phyloP scores from a whole-genome alignment of 2,329 filamentous ascomycete genomes.

The Clarireedia paspali region DNA sequence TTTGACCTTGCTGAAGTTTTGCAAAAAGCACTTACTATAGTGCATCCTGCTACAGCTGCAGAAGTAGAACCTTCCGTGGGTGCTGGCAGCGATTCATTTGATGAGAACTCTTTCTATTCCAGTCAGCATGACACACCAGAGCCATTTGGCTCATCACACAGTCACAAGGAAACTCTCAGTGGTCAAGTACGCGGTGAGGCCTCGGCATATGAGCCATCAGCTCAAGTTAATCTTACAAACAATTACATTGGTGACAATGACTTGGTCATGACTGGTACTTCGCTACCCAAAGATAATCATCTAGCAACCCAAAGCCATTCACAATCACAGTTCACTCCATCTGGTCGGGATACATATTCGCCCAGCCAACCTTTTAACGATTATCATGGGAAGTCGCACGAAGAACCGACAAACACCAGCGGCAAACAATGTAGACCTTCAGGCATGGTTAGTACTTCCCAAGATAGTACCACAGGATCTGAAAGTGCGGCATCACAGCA shows the following conservation, averaged over 20 bases:
- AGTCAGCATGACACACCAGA: slow-evolving; percentile 79
- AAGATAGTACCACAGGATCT: slow-evolving; percentile 2
- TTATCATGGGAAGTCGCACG: not conserved
- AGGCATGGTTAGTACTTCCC: slow-evolving; percentile 9
- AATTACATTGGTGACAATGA: slow-evolving; percentile 19
- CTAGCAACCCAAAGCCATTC: slow-evolving; percentile 17
- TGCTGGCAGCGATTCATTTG: slow-evolving; percentile 73
- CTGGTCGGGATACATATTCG: not conserved
- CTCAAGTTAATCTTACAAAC: slow-evolving; percentile 15
- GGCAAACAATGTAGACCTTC: slow-evolving; percentile 1
- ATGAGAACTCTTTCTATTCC: slow-evolving; percentile 94
- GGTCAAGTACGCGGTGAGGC: slow-evolving; percentile 18
- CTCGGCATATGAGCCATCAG: slow-evolving; percentile 18
- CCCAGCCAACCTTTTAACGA: slow-evolving; percentile 2
- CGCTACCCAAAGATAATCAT: slow-evolving; percentile 26
- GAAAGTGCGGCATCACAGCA: slow-evolving; percentile 19
- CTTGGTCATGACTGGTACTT: slow-evolving; percentile 22
- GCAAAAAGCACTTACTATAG: slow-evolving; percentile 60
- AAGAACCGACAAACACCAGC: not conserved
- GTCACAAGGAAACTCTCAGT: slow-evolving; percentile 21
- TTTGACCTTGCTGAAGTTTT: slow-evolving; percentile 69
- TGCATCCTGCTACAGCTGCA: slow-evolving; percentile 53
- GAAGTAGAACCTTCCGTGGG: slow-evolving; percentile 47
- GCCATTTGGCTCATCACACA: slow-evolving; percentile 35
- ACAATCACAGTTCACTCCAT: slow-evolving; percentile 12